A percentile compares a stretch with the other conserved stretches of the same genome.
Conservation (phyloP, 768 basidiomycete genomes). For the Tulasnella sp. region DNA sequence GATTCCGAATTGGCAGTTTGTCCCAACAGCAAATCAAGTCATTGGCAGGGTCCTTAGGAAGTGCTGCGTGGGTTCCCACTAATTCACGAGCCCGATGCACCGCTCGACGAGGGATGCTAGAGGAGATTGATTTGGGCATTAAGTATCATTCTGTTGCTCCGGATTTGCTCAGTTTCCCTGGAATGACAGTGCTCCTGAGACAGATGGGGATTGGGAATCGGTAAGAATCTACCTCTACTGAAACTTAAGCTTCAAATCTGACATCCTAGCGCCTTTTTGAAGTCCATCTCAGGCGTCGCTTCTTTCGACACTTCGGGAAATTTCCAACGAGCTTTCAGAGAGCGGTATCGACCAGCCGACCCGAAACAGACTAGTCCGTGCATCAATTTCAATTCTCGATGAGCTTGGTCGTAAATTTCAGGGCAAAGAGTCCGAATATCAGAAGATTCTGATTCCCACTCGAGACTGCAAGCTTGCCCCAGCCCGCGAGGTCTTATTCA, state of each 20-base stretch:
- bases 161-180: background rate
- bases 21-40: background rate
- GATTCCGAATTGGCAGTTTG: background rate
- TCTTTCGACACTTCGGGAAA: background rate
- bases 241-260: background rate
- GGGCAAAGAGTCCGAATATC: background rate
- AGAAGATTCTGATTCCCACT: background rate
- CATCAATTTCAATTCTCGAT: background rate
- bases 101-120: background rate
- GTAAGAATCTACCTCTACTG: background rate
- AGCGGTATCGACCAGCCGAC: background rate
- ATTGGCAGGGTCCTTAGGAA: background rate
- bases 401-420: background rate
- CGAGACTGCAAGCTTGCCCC: background rate
- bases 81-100: too few species aligned
- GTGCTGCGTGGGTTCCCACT: conserved; percentile 10
- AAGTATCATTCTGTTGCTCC: background rate
- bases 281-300: background rate
- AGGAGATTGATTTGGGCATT: background rate
- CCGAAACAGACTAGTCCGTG: background rate
- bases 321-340: background rate
- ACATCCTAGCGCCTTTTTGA: too few species aligned
- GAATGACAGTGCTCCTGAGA: background rate
- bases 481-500: background rate
- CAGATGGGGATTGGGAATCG: background rate